phyloP scores from a whole-genome alignment of 805 yeast genomes.

The Zygosaccharomyces rouxii region DNA sequence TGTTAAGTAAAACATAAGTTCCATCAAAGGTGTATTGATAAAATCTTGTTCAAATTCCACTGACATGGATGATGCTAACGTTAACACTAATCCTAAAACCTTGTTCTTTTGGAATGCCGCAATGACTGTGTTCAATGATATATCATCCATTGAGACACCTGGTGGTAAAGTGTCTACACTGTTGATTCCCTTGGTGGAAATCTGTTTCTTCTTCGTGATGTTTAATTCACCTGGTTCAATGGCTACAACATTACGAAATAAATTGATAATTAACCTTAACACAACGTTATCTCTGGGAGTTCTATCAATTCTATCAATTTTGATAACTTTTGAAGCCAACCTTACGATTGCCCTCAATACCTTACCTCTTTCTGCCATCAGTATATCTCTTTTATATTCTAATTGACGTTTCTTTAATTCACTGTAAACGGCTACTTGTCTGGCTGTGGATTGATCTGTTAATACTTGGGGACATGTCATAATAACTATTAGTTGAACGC shows the following conservation, averaged over 20 bases:
- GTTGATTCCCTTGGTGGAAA: conserved; percentile 32
- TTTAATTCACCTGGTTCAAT: conserved; percentile 68
- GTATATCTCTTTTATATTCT: conserved; percentile 62
- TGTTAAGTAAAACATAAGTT: conserved; percentile 59
- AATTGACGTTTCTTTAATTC: conserved; percentile 64
- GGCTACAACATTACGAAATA: conserved; percentile 72
- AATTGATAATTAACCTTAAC: conserved; percentile 62
- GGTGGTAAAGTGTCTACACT: conserved; percentile 44
- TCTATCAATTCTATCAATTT: conserved; percentile 50
- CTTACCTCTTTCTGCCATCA: conserved; percentile 54
- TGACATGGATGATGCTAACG: conserved; percentile 62
- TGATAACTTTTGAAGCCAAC: conserved; percentile 58
- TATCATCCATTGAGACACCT: conserved; percentile 59
- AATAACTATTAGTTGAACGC: conserved; percentile 74
- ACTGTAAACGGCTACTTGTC: conserved; percentile 54
- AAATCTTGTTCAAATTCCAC: conserved; percentile 56
- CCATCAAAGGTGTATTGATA: conserved; percentile 62
- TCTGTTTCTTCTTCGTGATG: conserved; percentile 39
- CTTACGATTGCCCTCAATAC: conserved; percentile 67
- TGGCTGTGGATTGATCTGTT: conserved; percentile 52
- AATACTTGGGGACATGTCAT: conserved; percentile 82
- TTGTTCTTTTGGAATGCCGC: conserved; percentile 59
- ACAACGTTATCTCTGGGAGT: conserved; percentile 68
- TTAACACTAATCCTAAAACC: conserved; percentile 68
- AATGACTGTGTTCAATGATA: conserved; percentile 57